phyloP scores from a whole-genome alignment of 108 stramenopile species.

The Pseudonitzschia multistriata region DNA sequence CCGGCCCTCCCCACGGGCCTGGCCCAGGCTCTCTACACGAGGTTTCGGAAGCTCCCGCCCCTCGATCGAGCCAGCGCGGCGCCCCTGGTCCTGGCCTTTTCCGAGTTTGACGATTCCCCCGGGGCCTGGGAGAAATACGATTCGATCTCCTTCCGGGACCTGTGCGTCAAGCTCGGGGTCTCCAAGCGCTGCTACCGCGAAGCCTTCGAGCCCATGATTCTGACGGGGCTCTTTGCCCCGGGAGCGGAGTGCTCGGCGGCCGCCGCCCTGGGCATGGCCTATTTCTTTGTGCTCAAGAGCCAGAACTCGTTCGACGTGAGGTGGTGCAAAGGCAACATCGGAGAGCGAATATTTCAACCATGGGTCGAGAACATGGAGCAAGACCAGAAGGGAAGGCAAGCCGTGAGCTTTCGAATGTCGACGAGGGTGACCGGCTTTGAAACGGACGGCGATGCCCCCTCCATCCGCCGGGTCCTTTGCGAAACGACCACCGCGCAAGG shows the following conservation, averaged over 20 bases:
- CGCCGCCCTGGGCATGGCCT: slow-evolving; percentile 84
- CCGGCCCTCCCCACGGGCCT: slow-evolving; percentile 59
- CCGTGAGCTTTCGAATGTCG: slow-evolving; percentile 45
- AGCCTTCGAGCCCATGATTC: slow-evolving; percentile 83
- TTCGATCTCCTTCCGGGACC: slow-evolving; percentile 65
- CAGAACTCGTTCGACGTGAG: slow-evolving; percentile 81
- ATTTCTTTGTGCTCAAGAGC: slow-evolving; percentile 76
- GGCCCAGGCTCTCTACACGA: slow-evolving; percentile 67
- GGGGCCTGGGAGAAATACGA: slow-evolving; percentile 74
- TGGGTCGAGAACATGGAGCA: slow-evolving; percentile 58
- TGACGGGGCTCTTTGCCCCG: slow-evolving; percentile 81
- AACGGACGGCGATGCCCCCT: not conserved
- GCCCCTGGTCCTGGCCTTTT: slow-evolving; percentile 69
- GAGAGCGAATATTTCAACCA: slow-evolving; percentile 71
- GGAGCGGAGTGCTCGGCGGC: slow-evolving; percentile 79
- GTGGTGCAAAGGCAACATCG: slow-evolving; percentile 81
- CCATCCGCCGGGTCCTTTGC: not conserved
- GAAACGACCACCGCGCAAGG: not conserved
- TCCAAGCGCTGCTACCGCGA: slow-evolving; percentile 63
- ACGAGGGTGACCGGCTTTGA: slow-evolving; percentile 55
- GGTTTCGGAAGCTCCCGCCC: slow-evolving; percentile 47
- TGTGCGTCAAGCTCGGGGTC: slow-evolving; percentile 67
- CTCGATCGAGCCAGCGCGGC: slow-evolving; percentile 58
- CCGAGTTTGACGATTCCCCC: slow-evolving; percentile 67
- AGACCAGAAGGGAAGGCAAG: slow-evolving; percentile 9